Conservation (phyloP, 2,329 filamentous ascomycete species). For the Pochonia chlamydosporia region DNA sequence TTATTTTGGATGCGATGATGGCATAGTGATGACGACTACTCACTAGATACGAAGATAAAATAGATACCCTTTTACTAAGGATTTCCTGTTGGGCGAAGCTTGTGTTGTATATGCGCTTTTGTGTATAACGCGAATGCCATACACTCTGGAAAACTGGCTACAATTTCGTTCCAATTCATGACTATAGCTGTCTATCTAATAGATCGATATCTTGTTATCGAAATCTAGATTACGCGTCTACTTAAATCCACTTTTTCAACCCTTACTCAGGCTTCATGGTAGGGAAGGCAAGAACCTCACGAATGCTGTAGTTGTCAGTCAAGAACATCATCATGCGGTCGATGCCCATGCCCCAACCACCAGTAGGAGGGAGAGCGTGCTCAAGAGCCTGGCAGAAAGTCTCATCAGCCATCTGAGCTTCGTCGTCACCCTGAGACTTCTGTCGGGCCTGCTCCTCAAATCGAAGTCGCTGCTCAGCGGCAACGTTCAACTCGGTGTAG, state of each 20-base stretch:
- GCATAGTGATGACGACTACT: conserved; percentile 3
- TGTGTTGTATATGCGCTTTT: background rate
- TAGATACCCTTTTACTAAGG: conserved; percentile 12
- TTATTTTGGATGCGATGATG: conserved; percentile 4
- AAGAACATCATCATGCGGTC: conserved; percentile 94
- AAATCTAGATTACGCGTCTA: background rate
- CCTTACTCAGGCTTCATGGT: conserved; percentile 89
- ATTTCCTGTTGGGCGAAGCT: background rate
- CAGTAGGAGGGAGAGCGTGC: conserved; percentile 86
- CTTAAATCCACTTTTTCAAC: background rate
- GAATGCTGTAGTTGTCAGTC: conserved; percentile 88
- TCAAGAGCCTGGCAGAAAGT: conserved; percentile 89
- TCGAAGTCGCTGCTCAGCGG: conserved; percentile 85
- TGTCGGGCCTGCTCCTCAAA: conserved; percentile 88
- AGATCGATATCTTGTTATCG: background rate
- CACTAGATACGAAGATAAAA: conserved; percentile 4
- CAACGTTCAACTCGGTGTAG: conserved; percentile 91
- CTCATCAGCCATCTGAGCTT: conserved; percentile 94
- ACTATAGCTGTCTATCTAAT: background rate
- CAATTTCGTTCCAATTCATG: background rate
- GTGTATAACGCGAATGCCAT: background rate
- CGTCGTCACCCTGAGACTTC: conserved; percentile 95
- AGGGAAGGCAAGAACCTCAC: conserved; percentile 93
- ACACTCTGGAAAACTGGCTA: background rate
- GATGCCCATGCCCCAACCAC: conserved; percentile 94